Conservation (phyloP, 2,329 filamentous ascomycete genomes). For the Rasamsonia emersonii region DNA sequence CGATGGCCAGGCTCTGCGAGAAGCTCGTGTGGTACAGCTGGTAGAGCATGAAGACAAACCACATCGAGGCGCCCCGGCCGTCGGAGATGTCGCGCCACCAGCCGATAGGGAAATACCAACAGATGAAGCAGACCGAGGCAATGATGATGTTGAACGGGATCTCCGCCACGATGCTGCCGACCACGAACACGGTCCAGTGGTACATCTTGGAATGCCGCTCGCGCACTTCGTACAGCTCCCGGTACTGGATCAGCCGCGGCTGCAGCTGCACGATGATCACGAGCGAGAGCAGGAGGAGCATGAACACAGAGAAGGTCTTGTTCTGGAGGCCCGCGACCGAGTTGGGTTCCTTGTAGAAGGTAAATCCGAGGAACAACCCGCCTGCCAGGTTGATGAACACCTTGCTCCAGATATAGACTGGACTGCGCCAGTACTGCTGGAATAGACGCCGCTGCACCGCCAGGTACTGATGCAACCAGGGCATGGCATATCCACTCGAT, state of each 20-base stretch:
- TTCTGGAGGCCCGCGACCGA: slow-evolving; percentile 76
- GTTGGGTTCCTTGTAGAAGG: slow-evolving; percentile 65
- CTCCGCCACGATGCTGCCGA: slow-evolving; percentile 59
- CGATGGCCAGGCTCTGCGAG: slow-evolving; percentile 1
- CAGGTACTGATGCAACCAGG: slow-evolving; percentile 6
- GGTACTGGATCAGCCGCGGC: background rate
- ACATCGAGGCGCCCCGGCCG: background rate
- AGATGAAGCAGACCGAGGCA: slow-evolving; percentile 57
- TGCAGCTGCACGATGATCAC: background rate
- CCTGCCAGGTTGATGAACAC: slow-evolving; percentile 29
- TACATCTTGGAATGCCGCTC: slow-evolving; percentile 67
- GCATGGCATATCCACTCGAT: slow-evolving; percentile 7
- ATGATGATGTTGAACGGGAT: slow-evolving; percentile 58
- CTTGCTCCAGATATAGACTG: slow-evolving; percentile 81
- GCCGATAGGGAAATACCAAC: slow-evolving; percentile 67
- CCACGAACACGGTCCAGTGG: slow-evolving; percentile 64
- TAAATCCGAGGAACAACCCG: slow-evolving; percentile 73
- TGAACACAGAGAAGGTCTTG: slow-evolving; percentile 82
- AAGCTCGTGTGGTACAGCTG: background rate
- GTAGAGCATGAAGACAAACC: slow-evolving; percentile 1
- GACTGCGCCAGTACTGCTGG: slow-evolving; percentile 84
- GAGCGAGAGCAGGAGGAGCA: slow-evolving; percentile 66
- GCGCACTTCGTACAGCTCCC: slow-evolving; percentile 48
- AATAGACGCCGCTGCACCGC: slow-evolving; percentile 61
- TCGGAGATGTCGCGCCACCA: slow-evolving; percentile 7